Evolutionary conservation across 2,329 filamentous ascomycete genomes (phyloP).

Genomic region (Penicillium glabrum): DNA sequence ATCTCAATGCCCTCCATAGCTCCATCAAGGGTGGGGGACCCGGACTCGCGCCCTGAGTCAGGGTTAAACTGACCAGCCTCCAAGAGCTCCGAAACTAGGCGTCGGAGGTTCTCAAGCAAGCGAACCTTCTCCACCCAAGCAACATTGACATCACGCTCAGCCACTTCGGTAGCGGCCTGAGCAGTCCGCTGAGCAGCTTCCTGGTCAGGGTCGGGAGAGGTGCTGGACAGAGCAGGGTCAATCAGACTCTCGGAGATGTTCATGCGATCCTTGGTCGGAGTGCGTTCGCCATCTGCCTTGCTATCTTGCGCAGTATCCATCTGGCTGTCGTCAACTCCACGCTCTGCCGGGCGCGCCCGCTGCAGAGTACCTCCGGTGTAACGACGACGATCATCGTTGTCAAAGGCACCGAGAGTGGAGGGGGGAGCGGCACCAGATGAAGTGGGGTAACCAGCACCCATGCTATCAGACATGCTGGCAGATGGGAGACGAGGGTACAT

Average conservation of each 20-base stretch:
- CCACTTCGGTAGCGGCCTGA: conserved; percentile 40
- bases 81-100: conserved; percentile 57
- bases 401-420: conserved; percentile 61
- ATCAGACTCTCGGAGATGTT: conserved; percentile 41
- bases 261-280: conserved; percentile 30
- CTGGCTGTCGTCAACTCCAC: conserved; percentile 29
- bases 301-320: conserved; percentile 39
- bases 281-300: conserved; percentile 32
- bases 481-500: conserved; percentile 66
- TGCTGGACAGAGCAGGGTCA: conserved; percentile 42
- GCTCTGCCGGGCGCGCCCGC: conserved; percentile 48
- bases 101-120: conserved; percentile 61
- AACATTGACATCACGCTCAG: conserved; percentile 45
- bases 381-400: conserved; percentile 60
- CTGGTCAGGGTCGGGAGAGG: conserved; percentile 29
- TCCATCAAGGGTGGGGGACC: conserved; percentile 18
- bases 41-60: conserved; percentile 14
- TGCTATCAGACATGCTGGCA: conserved; percentile 57
- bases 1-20: conserved; percentile 38
- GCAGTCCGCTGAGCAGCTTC: conserved; percentile 36
- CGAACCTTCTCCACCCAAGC: conserved; percentile 66
- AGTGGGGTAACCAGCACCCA: conserved; percentile 51
- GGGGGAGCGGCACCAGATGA: conserved; percentile 57
- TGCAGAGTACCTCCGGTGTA: conserved; percentile 63
- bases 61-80: conserved; percentile 52